Evolutionary conservation across 441 rosid species (phyloP).

Genomic region (Mallotus repandus): DNA sequence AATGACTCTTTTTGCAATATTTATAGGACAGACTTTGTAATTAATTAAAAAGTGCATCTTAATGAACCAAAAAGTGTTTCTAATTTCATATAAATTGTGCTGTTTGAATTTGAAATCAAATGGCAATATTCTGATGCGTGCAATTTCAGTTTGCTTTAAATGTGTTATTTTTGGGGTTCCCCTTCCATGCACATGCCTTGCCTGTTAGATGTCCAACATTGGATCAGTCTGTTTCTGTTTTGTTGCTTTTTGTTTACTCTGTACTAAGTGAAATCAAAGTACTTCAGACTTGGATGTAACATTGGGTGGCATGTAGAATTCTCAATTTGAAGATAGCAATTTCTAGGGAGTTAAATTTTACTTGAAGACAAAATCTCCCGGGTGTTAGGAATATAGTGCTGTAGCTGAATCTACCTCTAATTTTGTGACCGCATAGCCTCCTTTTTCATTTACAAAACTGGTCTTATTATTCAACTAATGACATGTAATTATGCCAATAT

Average conservation of each 20-base stretch:
- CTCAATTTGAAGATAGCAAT: neutral
- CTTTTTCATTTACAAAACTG: neutral
- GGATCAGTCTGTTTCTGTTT: neutral
- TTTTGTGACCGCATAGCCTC: too few species aligned
- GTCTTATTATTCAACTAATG: neutral
- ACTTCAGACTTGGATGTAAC: neutral
- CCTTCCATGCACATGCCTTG: neutral
- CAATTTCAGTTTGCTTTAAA: neutral
- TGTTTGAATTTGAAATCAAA: neutral
- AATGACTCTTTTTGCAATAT: constrained; percentile 3
- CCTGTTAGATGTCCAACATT: neutral
- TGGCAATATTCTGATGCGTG: neutral
- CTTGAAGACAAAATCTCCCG: neutral
- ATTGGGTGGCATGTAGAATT: neutral
- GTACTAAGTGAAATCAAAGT: neutral
- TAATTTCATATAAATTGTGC: constrained; percentile 3
- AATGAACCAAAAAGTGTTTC: neutral
- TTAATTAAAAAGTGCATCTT: neutral
- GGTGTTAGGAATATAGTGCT: neutral
- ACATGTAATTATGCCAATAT: neutral
- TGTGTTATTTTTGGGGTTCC: neutral
- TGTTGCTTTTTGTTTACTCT: neutral
- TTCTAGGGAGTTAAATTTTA: neutral
- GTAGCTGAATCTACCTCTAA: too few species aligned
- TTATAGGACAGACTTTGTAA: neutral